Conservation (phyloP, 352 stramenopile species). For the Phytophthora macrochlamydospora region DNA sequence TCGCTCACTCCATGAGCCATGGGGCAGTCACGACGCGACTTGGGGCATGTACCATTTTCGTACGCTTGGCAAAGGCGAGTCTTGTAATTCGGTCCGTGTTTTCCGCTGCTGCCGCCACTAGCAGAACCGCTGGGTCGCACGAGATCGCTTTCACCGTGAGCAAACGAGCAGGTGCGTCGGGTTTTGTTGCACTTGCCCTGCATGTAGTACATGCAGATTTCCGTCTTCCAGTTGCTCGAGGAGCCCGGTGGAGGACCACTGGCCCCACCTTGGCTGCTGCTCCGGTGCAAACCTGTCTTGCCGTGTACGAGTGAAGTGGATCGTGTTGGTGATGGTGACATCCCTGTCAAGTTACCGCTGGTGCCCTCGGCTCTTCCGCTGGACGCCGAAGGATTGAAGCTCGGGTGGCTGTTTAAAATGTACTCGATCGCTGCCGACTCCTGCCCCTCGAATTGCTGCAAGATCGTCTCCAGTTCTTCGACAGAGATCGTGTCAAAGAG, state of each 20-base stretch:
- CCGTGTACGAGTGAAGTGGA: slow-evolving; percentile 19
- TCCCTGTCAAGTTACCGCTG: slow-evolving; percentile 16
- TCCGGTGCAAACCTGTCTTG: slow-evolving; percentile 43
- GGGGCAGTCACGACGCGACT: slow-evolving; percentile 76
- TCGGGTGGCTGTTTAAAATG: slow-evolving; percentile 70
- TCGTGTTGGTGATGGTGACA: slow-evolving; percentile 30
- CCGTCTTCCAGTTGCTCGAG: slow-evolving; percentile 86
- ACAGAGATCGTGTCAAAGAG: slow-evolving; percentile 74
- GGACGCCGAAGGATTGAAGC: slow-evolving; percentile 64
- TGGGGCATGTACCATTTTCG: slow-evolving; percentile 72
- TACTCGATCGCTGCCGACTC: slow-evolving; percentile 67
- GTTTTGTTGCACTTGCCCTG: slow-evolving; percentile 92
- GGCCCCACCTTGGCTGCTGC: slow-evolving; percentile 25
- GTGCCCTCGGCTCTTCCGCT: slow-evolving; percentile 30
- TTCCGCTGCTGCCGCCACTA: slow-evolving; percentile 9
- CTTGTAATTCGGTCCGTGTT: slow-evolving; percentile 67
- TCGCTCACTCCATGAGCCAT: slow-evolving; percentile 83
- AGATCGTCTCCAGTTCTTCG: slow-evolving; percentile 61
- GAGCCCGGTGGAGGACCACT: slow-evolving; percentile 30
- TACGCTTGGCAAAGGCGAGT: slow-evolving; percentile 80
- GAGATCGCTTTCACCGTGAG: slow-evolving; percentile 83
- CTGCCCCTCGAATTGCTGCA: slow-evolving; percentile 55
- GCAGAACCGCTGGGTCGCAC: slow-evolving; percentile 41
- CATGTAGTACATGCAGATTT: slow-evolving; percentile 91
- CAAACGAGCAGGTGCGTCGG: slow-evolving; percentile 86